phyloP scores from a whole-genome alignment of 306 rosid genomes.

The Urtica urens region DNA sequence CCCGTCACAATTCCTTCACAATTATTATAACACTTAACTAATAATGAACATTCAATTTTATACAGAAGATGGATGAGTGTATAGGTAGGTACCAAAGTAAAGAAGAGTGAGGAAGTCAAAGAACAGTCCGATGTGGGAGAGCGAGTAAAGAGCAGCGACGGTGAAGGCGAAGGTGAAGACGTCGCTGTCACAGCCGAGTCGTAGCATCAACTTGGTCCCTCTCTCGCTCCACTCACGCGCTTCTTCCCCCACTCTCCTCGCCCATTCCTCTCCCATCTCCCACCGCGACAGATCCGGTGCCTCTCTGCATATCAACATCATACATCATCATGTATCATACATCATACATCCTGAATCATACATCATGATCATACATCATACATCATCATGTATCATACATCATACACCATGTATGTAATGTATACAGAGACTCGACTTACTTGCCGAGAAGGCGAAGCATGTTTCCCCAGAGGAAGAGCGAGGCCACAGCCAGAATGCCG shows the following conservation, averaged over 20 bases:
- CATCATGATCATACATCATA: neutral
- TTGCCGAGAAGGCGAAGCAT: conserved; percentile 41
- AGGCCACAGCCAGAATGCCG: conserved; percentile 26
- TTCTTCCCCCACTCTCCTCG: conserved; percentile 13
- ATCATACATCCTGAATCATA: neutral
- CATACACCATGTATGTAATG: neutral
- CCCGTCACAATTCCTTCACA: conserved; percentile 28
- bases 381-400: neutral
- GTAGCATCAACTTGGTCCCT: conserved; percentile 30
- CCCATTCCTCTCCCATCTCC: conserved; percentile 27
- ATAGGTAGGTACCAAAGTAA: conserved; percentile 27
- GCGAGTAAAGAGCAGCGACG: conserved; percentile 23
- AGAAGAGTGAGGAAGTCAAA: conserved; percentile 34
- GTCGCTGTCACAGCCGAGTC: conserved; percentile 26
- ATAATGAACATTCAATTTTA: neutral
- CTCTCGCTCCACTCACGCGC: conserved; percentile 29
- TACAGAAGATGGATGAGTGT: neutral
- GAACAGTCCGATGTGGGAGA: conserved; percentile 33
- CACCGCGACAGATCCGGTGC: conserved; percentile 20
- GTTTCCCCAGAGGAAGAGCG: conserved; percentile 43
- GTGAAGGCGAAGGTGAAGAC: conserved; percentile 30
- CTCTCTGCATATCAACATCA: conserved; percentile 28
- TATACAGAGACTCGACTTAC: conserved; percentile 24
- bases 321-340: neutral
- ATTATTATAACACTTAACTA: neutral